Percentiles rank a stretch among this genome's conserved stretches.
Evolutionary conservation across 495 filamentous ascomycete species (phyloP).

Genomic region (Hypoxylon rickii): DNA sequence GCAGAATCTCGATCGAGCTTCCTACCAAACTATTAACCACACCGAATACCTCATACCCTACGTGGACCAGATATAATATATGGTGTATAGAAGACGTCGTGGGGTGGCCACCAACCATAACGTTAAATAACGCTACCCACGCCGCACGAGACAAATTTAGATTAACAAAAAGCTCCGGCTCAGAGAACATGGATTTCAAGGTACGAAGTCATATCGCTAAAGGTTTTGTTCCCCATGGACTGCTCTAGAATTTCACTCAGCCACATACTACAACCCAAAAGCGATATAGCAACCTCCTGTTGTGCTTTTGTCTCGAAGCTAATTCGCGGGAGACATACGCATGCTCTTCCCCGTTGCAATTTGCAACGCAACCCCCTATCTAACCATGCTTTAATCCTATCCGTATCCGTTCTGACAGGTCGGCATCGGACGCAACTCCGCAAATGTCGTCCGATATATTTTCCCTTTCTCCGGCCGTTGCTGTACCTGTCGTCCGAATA

Average conservation of each 20-base stretch:
- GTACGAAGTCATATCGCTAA: too few species aligned
- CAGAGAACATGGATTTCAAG: too few species aligned
- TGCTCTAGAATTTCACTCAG: not conserved
- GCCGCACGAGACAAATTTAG: too few species aligned
- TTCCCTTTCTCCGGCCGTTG: not conserved
- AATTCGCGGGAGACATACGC: not conserved
- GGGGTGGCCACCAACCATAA: too few species aligned
- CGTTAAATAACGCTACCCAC: too few species aligned
- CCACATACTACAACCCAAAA: not conserved
- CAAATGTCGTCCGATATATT: not conserved
- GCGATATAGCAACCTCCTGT: not conserved
- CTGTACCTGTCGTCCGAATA: too few species aligned
- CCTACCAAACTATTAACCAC: too few species aligned
- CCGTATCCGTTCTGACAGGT: not conserved
- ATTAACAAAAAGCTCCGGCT: too few species aligned
- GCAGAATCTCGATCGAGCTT: too few species aligned
- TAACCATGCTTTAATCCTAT: not conserved
- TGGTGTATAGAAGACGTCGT: too few species aligned
- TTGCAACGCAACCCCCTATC: not conserved
- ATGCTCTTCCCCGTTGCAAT: not conserved
- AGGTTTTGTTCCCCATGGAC: not conserved
- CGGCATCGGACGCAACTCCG: not conserved
- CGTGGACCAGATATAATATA: too few species aligned
- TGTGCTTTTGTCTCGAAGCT: not conserved
- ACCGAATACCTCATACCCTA: too few species aligned